Conservation (phyloP, 495 filamentous ascomycete species). For the Neurospora discreta region DNA sequence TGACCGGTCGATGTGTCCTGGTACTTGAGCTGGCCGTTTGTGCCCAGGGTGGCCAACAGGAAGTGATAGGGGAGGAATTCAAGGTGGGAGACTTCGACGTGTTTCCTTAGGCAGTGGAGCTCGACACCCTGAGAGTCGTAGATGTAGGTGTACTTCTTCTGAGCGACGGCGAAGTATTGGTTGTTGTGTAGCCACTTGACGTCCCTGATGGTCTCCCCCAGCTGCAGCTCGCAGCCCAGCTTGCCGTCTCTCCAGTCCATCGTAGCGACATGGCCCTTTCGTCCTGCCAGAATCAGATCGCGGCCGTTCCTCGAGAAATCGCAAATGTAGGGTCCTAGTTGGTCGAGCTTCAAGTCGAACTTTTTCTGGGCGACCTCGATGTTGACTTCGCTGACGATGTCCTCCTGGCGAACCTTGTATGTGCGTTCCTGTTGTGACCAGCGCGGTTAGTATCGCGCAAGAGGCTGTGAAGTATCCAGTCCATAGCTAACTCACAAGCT, state of each 20-base stretch:
- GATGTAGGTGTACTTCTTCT: constrained; percentile 90
- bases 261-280: constrained; percentile 90
- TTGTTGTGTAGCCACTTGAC: constrained; percentile 92
- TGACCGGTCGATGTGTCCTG: constrained; percentile 90
- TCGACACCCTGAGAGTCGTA: constrained; percentile 86
- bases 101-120: constrained; percentile 78
- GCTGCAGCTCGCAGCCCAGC: constrained; percentile 78
- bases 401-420: constrained; percentile 81
- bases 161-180: constrained; percentile 91
- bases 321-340: constrained; percentile 71
- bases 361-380: constrained; percentile 81
- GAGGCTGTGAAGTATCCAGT: not conserved
- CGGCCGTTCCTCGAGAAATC: constrained; percentile 87
- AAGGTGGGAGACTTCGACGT: constrained; percentile 86
- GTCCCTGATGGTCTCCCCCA: constrained; percentile 81
- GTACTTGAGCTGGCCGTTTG: constrained; percentile 79
- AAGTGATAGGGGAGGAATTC: constrained; percentile 97
- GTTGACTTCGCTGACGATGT: constrained; percentile 63
- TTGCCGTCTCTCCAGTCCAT: constrained; percentile 95
- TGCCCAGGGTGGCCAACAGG: constrained; percentile 75
- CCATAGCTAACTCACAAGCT: constrained; percentile 33
- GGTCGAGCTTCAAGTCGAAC: constrained; percentile 77
- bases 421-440: constrained; percentile 49
- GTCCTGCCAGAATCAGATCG: constrained; percentile 70
- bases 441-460: not conserved